phyloP scores from a whole-genome alignment of 495 filamentous ascomycete species.

The Tuber aestivum region DNA sequence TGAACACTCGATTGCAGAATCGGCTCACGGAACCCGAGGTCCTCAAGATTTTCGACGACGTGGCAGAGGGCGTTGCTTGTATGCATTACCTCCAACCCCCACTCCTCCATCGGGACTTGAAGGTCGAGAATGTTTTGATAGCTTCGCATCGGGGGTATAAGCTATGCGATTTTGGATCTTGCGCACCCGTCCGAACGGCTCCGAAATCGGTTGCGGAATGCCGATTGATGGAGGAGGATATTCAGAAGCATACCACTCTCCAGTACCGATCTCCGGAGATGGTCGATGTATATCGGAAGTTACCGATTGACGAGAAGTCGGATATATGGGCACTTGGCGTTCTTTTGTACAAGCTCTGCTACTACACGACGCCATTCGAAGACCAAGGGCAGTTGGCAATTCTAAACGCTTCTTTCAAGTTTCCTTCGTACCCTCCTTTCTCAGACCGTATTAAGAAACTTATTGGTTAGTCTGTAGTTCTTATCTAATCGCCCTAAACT shows the following conservation, averaged over 20 bases:
- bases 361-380: slow-evolving; percentile 98
- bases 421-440: slow-evolving; percentile 77
- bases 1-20: slow-evolving; percentile 96
- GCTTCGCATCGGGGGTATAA: slow-evolving; percentile 70
- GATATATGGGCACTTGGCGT: slow-evolving; percentile 98
- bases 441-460: slow-evolving; percentile 85
- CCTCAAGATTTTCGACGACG: slow-evolving; percentile 90
- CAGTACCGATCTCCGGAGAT: slow-evolving; percentile 98
- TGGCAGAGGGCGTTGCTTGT: slow-evolving; percentile 91
- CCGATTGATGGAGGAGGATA: slow-evolving; percentile 86
- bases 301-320: slow-evolving; percentile 96
- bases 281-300: slow-evolving; percentile 94
- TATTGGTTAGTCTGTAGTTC: slow-evolving; percentile 60
- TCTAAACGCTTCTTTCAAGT: slow-evolving; percentile 91
- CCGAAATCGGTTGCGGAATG: slow-evolving; percentile 81
- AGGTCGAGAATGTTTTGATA: slow-evolving; percentile 97
- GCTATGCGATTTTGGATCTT: slow-evolving; percentile 95
- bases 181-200: slow-evolving; percentile 74
- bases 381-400: slow-evolving; percentile 98
- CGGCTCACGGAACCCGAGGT: slow-evolving; percentile 96
- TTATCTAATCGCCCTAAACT: slow-evolving; percentile 23
- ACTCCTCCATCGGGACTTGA: slow-evolving; percentile 86
- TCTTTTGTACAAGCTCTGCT: slow-evolving; percentile 94
- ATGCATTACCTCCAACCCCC: slow-evolving; percentile 98
- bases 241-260: slow-evolving; percentile 92